Evolutionary conservation across 1,284 basidiomycete genomes (phyloP).

Genomic region (Kalmanozyma brasiliensis): DNA sequence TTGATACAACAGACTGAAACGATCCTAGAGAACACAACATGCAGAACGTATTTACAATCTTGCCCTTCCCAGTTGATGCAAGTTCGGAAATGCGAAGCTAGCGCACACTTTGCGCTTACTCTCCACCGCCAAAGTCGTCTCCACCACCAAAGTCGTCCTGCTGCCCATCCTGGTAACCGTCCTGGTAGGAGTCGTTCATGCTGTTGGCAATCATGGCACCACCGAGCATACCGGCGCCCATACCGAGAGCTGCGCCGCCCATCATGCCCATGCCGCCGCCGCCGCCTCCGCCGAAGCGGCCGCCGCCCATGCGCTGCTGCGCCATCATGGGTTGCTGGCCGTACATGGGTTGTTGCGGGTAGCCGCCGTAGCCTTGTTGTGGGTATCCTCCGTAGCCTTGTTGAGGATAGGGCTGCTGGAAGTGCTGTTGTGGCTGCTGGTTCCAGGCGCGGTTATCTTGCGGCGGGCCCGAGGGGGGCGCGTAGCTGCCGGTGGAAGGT

Average conservation of each 20-base stretch:
- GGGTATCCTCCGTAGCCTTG: slow-evolving; percentile 19
- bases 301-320: slow-evolving; percentile 18
- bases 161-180: slow-evolving; percentile 61
- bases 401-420: slow-evolving; percentile 24
- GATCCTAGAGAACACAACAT: no score
- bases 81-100: no score
- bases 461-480: slow-evolving; percentile 53
- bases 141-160: slow-evolving; percentile 50
- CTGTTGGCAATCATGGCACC: slow-evolving; percentile 53
- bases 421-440: slow-evolving; percentile 22
- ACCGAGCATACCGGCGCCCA: slow-evolving; percentile 61
- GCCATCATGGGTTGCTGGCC: slow-evolving; percentile 43
- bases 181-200: slow-evolving; percentile 59
- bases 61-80: no score
- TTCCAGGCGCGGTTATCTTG: slow-evolving; percentile 41
- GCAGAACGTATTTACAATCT: not conserved
- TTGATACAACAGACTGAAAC: slow-evolving; percentile 1
- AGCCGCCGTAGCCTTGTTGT: slow-evolving; percentile 29
- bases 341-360: slow-evolving; percentile 48
- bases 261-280: slow-evolving; percentile 53
- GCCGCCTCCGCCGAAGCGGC: slow-evolving; percentile 37
- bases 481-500: slow-evolving; percentile 23
- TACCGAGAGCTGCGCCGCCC: slow-evolving; percentile 47
- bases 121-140: slow-evolving; percentile 45
- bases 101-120: slow-evolving; percentile 7